Evolutionary conservation across 2,329 filamentous ascomycete genomes (phyloP).

Genomic region (Colletotrichum sp.): DNA sequence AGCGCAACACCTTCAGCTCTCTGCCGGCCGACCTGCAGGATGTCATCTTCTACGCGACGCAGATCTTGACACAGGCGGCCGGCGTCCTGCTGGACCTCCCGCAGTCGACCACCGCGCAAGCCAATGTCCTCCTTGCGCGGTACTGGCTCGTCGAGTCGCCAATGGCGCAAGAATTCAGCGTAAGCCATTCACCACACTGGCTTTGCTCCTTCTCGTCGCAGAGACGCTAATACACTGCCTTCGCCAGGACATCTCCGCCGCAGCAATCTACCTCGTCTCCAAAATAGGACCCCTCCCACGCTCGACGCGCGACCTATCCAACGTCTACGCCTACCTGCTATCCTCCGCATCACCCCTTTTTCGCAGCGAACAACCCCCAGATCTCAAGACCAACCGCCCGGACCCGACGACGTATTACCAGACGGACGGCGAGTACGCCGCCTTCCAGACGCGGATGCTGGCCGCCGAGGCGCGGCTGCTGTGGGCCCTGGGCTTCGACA

Average conservation of each 20-base stretch:
- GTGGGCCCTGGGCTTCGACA: constrained; percentile 74
- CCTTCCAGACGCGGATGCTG: constrained; percentile 68
- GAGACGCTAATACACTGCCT: neutral
- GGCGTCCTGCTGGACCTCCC: constrained; percentile 83
- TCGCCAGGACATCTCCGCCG: constrained; percentile 78
- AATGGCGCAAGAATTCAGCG: constrained; percentile 64
- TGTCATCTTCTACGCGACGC: constrained; percentile 72
- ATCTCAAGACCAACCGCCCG: constrained; percentile 31
- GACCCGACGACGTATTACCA: constrained; percentile 68
- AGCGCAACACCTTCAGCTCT: constrained; percentile 57
- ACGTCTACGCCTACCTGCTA: constrained; percentile 83
- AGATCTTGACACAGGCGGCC: constrained; percentile 77
- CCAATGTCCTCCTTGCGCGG: constrained; percentile 80
- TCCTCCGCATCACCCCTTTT: constrained; percentile 64
- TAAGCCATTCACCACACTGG: constrained; percentile 28
- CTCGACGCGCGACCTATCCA: constrained; percentile 80
- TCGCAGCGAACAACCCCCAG: constrained; percentile 36
- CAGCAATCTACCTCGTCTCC: constrained; percentile 78
- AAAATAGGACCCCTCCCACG: constrained; percentile 82
- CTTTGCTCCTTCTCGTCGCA: neutral
- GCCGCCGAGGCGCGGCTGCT: constrained; percentile 80
- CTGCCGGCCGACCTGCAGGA: constrained; percentile 74
- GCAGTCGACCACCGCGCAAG: constrained; percentile 84
- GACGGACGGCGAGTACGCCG: constrained; percentile 73
- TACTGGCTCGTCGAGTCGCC: constrained; percentile 73